A percentile compares a stretch with the other conserved stretches of the same genome.
These are phyloP conservation scores for Zygotorulaspora danielsina DNA, from an alignment of 805 yeast species.

Conservation along the genomic window DNA sequence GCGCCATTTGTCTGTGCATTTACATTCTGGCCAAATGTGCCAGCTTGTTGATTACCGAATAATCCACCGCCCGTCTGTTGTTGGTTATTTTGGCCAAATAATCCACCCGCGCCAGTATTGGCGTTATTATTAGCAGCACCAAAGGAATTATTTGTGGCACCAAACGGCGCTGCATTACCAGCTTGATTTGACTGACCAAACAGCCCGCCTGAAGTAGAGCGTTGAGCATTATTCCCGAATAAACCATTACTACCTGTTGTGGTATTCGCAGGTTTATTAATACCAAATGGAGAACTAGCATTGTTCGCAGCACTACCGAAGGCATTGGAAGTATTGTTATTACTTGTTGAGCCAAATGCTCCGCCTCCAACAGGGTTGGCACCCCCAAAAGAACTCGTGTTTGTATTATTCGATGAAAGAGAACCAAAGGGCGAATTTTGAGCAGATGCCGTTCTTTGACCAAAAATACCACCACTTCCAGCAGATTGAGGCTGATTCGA, in stretches of 20 bases:
- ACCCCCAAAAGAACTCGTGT: constrained; percentile 20
- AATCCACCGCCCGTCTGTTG: constrained; percentile 37
- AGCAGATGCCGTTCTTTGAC: constrained; percentile 25
- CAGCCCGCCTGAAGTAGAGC: constrained; percentile 22
- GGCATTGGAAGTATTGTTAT: constrained; percentile 28
- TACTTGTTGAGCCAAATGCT: constrained; percentile 28
- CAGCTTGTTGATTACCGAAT: constrained; percentile 38
- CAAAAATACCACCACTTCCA: constrained; percentile 25
- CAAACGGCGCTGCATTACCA: constrained; percentile 22
- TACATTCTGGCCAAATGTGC: constrained; percentile 30
- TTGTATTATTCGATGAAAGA: constrained; percentile 13
- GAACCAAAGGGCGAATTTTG: constrained; percentile 28
- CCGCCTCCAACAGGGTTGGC: constrained; percentile 23
- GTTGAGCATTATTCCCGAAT: constrained; percentile 25
- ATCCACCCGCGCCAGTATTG: constrained; percentile 33
- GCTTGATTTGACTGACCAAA: constrained; percentile 25
- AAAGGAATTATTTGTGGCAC: constrained; percentile 17
- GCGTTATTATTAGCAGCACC: constrained; percentile 27
- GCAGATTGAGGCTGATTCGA: constrained; percentile 19
- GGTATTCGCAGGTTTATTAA: constrained; percentile 23
- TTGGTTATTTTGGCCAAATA: constrained; percentile 40
- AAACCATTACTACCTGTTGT: constrained; percentile 27
- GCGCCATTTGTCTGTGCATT: constrained; percentile 18
- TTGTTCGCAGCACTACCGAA: constrained; percentile 29
- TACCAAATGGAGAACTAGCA: constrained; percentile 41